Conservation (phyloP, 257 asterid genomes). For the Thymus mandschuricus region DNA sequence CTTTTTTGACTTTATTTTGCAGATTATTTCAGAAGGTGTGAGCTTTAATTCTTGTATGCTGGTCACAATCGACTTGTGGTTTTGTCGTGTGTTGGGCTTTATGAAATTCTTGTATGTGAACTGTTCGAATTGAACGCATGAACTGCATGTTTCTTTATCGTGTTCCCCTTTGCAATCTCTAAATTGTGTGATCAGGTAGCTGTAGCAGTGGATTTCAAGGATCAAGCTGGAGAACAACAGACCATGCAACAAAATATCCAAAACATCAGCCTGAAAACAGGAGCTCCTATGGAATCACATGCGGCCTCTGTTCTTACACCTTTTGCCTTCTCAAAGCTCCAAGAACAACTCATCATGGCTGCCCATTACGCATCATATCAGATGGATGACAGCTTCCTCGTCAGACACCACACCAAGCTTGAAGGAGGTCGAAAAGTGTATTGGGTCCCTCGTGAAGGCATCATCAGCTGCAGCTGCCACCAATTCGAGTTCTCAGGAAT, state of each 20-base stretch:
- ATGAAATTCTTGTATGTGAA: too few relatives aligned
- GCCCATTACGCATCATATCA: slow-evolving; percentile 93
- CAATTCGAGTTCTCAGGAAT: slow-evolving; percentile 92
- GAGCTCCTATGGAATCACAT: slow-evolving; percentile 99
- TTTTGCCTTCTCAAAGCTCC: slow-evolving; percentile 88
- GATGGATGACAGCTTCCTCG: slow-evolving; percentile 74
- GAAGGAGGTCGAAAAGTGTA: slow-evolving; percentile 93
- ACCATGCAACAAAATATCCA: slow-evolving; percentile 97
- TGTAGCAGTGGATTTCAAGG: slow-evolving; percentile 86
- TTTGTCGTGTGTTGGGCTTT: background rate
- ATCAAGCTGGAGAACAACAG: slow-evolving; percentile 95
- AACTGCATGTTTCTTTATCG: background rate
- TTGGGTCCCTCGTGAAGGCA: slow-evolving; percentile 90
- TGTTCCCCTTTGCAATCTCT: background rate
- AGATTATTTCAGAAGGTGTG: background rate
- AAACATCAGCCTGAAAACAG: slow-evolving; percentile 90
- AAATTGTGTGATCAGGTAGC: slow-evolving; percentile 62
- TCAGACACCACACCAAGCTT: slow-evolving; percentile 89
- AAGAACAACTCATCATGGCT: slow-evolving; percentile 89
- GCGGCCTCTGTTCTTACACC: slow-evolving; percentile 93
- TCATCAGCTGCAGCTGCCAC: slow-evolving; percentile 89
- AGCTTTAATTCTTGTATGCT: background rate
- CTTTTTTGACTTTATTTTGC: background rate
- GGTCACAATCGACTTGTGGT: background rate
- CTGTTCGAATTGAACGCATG: background rate